Evolutionary conservation across 345 rosid genomes (phyloP), one percentile per base, ranked within the genome.

Genomic region (Eutrema yunnanense): DNA sequence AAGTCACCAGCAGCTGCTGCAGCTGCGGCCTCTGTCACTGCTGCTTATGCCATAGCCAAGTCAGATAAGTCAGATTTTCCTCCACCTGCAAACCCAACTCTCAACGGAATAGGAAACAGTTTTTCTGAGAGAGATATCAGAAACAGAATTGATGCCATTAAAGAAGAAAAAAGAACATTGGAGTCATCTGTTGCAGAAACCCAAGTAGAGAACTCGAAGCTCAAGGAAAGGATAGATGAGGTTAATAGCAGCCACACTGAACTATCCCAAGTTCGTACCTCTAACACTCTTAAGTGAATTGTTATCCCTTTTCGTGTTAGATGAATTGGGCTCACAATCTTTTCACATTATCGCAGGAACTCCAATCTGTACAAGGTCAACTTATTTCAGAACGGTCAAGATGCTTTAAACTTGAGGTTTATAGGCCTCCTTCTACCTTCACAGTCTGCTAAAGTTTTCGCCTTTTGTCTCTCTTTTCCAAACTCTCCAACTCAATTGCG

Each of bases 1-100:
- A 87, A 82, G 83, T 95, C 99, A 50, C 94, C 98, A 47, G 98
- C 99, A 59, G 97, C 99, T 0, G 97, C 98, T 2, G 98, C 98
- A 2, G 99, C 98, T 4, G 97, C 98, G 4, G 98, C 99, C 74
- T 95, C 98, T 67, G 99, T 95, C 41, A 86, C 92, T 62, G 96
- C 98, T 75, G 99, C 99, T 9, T 92, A 92, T 80, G 96, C 97
- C 66, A 79, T 92, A 75, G 84, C 99, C 59, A 90, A 92, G 82
- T 83, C 96, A 69, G 98, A 92, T 62, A 87, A 79, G 66, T 80
- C 85, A 74, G 93, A 88, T 50, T 81, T 76, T 60, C 76, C 83
- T 16, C 82, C 74, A 70, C 60, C 80, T 22, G 73, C 79, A 36
- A 72, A 75, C 68, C 62, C 78, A 6, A 81, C 71, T 69, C 75